These are phyloP conservation scores for Aspergillus bertholletiae DNA, from an alignment of 495 filamentous ascomycete species.

Conservation along the genomic window DNA sequence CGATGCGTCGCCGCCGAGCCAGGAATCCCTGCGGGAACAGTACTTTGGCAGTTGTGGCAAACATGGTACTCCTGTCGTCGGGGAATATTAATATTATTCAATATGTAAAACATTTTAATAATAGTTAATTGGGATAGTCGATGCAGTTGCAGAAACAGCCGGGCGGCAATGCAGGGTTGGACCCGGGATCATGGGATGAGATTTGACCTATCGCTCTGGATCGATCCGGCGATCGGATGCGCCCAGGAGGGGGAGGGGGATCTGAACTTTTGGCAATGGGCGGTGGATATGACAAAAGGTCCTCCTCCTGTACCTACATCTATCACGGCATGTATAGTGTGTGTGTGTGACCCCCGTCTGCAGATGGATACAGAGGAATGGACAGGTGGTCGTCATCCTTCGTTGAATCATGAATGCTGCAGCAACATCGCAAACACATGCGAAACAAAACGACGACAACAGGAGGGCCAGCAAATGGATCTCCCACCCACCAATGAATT, in stretches of 20 bases:
- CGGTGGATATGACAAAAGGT: not conserved
- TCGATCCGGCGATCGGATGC: not conserved
- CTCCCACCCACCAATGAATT: not conserved
- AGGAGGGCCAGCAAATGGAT: not conserved
- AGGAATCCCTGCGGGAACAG: not conserved
- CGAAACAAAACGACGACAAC: not conserved
- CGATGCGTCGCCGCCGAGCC: not conserved
- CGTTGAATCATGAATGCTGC: not conserved
- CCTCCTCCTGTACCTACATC: too few species aligned
- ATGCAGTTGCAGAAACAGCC: not conserved
- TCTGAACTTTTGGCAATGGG: not conserved
- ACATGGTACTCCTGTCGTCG: not conserved
- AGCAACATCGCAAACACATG: not conserved
- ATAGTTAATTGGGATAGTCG: not conserved
- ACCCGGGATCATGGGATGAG: conserved; percentile 13
- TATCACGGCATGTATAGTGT: too few species aligned
- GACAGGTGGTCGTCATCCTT: not conserved
- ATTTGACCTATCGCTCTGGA: conserved; percentile 5
- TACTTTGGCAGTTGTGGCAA: not conserved
- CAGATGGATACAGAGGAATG: conserved; percentile 1
- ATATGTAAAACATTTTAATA: not conserved
- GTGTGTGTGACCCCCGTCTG: not conserved
- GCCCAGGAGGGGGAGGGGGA: not conserved
- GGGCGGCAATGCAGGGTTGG: conserved; percentile 7
- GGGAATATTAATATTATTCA: not conserved